Conservation (phyloP, 1,284 basidiomycete genomes). For the Microbotryum lychnidis-dioicae region DNA sequence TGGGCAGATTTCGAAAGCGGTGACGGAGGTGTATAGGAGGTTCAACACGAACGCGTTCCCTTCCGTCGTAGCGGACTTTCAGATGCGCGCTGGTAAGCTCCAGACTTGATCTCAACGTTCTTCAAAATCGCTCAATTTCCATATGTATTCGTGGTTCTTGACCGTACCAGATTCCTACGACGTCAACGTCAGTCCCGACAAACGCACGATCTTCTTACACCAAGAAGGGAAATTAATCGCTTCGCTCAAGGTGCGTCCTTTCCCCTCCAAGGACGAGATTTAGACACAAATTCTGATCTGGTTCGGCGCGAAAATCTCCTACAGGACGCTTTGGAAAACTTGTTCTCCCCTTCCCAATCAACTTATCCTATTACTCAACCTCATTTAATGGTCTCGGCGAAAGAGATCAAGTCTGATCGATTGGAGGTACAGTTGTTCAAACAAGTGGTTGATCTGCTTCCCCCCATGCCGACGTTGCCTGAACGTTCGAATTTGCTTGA, state of each 20-base stretch:
- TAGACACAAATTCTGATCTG: too few relatives aligned
- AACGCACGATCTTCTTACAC: slow-evolving; percentile 86
- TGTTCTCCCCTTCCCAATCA: slow-evolving; percentile 59
- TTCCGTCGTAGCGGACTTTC: slow-evolving; percentile 74
- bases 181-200: slow-evolving; percentile 95
- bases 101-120: too few relatives aligned
- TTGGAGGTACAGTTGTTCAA: too few relatives aligned
- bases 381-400: too few relatives aligned
- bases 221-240: slow-evolving; percentile 74
- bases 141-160: too few relatives aligned
- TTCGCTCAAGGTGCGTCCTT: slow-evolving; percentile 58
- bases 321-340: slow-evolving; percentile 53
- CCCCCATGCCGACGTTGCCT: too few relatives aligned
- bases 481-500: too few relatives aligned
- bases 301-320: neutral
- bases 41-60: slow-evolving; percentile 76
- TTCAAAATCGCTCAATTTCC: too few relatives aligned
- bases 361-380: slow-evolving; percentile 48
- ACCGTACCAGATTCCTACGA: slow-evolving; percentile 63
- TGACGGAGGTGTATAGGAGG: slow-evolving; percentile 81
- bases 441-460: too few relatives aligned
- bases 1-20: slow-evolving; percentile 63
- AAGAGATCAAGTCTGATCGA: too few relatives aligned
- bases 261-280: neutral
- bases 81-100: slow-evolving; percentile 59